These are phyloP conservation scores for Candida andamanensis DNA, from an alignment of 805 yeast genomes.

Conservation along the genomic window DNA sequence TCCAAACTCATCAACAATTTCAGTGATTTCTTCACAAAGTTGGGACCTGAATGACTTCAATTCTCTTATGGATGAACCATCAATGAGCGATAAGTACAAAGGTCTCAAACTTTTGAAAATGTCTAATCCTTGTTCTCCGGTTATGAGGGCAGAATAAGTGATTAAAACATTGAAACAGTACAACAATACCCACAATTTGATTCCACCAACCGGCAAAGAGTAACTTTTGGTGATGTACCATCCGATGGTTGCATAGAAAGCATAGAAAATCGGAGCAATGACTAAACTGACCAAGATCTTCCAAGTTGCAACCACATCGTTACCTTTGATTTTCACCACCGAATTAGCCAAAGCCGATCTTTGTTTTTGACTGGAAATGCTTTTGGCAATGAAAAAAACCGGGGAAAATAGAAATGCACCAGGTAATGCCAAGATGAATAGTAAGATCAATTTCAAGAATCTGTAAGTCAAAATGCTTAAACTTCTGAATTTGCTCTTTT, in stretches of 20 bases:
- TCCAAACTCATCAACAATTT: constrained; percentile 73
- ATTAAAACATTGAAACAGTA: constrained; percentile 66
- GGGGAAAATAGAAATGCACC: constrained; percentile 88
- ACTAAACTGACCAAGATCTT: constrained; percentile 86
- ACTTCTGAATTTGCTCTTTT: constrained; percentile 43
- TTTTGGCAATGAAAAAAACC: constrained; percentile 73
- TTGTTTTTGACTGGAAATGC: constrained; percentile 69
- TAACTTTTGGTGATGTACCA: constrained; percentile 26
- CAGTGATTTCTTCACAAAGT: constrained; percentile 71
- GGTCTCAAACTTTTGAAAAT: constrained; percentile 80
- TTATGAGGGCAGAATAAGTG: constrained; percentile 84
- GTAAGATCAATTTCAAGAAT: constrained; percentile 47
- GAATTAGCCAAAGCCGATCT: constrained; percentile 77
- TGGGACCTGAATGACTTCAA: constrained; percentile 58
- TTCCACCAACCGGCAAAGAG: constrained; percentile 12
- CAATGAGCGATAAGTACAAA: constrained; percentile 57
- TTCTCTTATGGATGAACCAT: constrained; percentile 51
- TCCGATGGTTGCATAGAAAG: constrained; percentile 68
- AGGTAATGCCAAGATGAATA: constrained; percentile 69
- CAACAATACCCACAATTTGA: constrained; percentile 41
- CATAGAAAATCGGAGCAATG: constrained; percentile 80
- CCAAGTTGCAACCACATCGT: constrained; percentile 97
- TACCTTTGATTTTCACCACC: constrained; percentile 84
- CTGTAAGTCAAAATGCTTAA: constrained; percentile 53
- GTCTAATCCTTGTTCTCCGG: constrained; percentile 94